Conservation (phyloP, 768 basidiomycete genomes). For the Cystobasidium ongulense region DNA sequence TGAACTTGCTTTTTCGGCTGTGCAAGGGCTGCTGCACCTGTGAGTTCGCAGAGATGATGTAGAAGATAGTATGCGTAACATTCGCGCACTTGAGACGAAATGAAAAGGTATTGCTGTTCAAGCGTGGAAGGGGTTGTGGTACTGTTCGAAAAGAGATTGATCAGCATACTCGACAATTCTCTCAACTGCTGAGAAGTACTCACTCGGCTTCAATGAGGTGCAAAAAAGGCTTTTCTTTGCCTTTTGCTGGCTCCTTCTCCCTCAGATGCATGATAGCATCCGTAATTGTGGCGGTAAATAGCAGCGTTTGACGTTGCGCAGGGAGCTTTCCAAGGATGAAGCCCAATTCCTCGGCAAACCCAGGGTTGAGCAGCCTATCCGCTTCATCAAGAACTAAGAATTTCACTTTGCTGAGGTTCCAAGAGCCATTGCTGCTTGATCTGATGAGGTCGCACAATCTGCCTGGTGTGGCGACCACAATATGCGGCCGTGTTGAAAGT, state of each 20-base stretch:
- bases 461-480: conserved; percentile 92
- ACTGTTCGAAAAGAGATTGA: conserved; percentile 2
- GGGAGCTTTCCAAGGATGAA: conserved; percentile 71
- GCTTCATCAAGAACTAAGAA: conserved; percentile 96
- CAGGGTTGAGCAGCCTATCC: conserved; percentile 77
- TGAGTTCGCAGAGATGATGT: conserved; percentile 54
- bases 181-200: conserved; percentile 41
- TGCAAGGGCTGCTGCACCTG: conserved; percentile 59
- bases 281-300: conserved; percentile 93
- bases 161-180: conserved; percentile 21
- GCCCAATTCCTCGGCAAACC: conserved; percentile 76
- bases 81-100: conserved; percentile 91
- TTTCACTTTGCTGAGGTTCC: conserved; percentile 74
- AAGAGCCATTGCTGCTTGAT: conserved; percentile 63
- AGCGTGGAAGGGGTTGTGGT: conserved; percentile 84
- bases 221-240: conserved; percentile 79
- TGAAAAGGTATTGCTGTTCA: conserved; percentile 79
- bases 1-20: conserved; percentile 10
- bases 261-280: conserved; percentile 72
- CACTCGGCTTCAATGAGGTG: conserved; percentile 69
- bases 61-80: conserved; percentile 81
- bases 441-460: conserved; percentile 81
- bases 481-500: conserved; percentile 73
- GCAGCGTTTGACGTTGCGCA: conserved; percentile 75
- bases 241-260: conserved; percentile 61